Evolutionary conservation across 768 basidiomycete species (phyloP), one percentile per base, ranked within the genome.

Genomic region (Amanita pseudoporphyria): DNA sequence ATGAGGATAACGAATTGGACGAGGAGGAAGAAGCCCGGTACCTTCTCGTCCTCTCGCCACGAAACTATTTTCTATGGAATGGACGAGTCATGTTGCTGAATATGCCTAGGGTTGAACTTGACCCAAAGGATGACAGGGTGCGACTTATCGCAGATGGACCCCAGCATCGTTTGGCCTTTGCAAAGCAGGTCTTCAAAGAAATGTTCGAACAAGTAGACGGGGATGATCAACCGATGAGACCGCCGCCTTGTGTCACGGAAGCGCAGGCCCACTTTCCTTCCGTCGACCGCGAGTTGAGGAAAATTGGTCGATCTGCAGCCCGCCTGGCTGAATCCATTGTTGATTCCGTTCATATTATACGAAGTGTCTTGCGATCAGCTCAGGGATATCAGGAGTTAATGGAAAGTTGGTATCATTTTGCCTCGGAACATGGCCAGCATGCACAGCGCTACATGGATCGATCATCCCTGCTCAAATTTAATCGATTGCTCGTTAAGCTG

Each of bases 321-420:
- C 78, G 89, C 26, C 73, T 99, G 21, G 92, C 93, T 5, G 91
- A 97, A 64, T 87, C 86, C 6, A 93, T 97, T 57, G 84, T 96
- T 32, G 83, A 88, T 54, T 95, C 96, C 0, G 88, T 95, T 6
- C 83, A 93, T 52, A 78, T 87, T 52, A 90, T 98, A 16, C 82
- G 84, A 28, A 74, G 69, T 32, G 79, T 84, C 2, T 69, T 92
- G 47, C 70, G 70, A 26, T 70, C 75, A 37, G 72, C 79, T 1
- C 67, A 69, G 30, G 82, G 77, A 33, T 81, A 80, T 49, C 93
- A 94, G 60, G 94, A 96, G 54, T 69, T 93, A 33, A 71, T 92
- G 49, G 89, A 88, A 56, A 94, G 88, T 61, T 99, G 95, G 92
- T 98, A 89, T 60, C 67, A 81, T 22, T 98, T 96, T 60, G 92